A percentile compares a stretch with the other conserved stretches of the same genome.
phyloP scores from a whole-genome alignment of 225 moss, liverwort and hornwort genomes.

The Anthoceros angustus region DNA sequence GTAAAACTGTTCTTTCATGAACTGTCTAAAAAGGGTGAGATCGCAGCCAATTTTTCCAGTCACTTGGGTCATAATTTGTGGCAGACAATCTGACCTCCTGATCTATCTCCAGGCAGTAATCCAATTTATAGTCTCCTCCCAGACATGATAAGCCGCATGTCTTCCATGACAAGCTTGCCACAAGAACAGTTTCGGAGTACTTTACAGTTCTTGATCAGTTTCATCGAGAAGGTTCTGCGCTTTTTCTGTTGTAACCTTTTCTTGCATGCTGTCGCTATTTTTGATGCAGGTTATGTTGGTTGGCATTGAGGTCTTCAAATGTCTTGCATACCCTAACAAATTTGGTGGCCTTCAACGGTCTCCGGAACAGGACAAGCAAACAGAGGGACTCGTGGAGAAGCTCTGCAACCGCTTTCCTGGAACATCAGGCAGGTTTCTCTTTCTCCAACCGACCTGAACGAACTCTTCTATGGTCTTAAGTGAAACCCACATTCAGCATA shows the following conservation, averaged over 20 bases:
- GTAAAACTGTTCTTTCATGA: constrained; percentile 95
- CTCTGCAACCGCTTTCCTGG: constrained; percentile 81
- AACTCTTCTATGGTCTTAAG: background rate
- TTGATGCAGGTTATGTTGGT: background rate
- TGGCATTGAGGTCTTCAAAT: background rate
- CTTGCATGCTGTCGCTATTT: background rate
- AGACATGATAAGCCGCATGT: constrained; percentile 91
- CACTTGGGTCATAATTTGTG: constrained; percentile 1
- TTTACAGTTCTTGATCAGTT: constrained; percentile 83
- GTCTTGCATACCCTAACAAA: background rate
- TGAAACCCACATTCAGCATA: background rate
- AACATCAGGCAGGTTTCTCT: constrained; percentile 39
- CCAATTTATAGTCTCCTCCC: constrained; percentile 91
- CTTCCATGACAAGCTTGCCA: constrained; percentile 40
- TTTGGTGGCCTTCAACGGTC: background rate
- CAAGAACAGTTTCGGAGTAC: constrained; percentile 56
- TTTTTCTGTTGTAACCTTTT: background rate
- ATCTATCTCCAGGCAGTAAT: constrained; percentile 51
- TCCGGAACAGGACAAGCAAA: constrained; percentile 66
- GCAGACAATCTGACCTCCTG: background rate
- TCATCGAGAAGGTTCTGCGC: constrained; percentile 58
- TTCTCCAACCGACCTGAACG: background rate
- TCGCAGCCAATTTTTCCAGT: background rate
- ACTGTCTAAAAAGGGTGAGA: constrained; percentile 82
- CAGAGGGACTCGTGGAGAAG: constrained; percentile 87